A percentile compares a stretch with the other conserved stretches of the same genome.
phyloP scores from a whole-genome alignment of 331 rosid genomes.

The Acacia pycnantha region DNA sequence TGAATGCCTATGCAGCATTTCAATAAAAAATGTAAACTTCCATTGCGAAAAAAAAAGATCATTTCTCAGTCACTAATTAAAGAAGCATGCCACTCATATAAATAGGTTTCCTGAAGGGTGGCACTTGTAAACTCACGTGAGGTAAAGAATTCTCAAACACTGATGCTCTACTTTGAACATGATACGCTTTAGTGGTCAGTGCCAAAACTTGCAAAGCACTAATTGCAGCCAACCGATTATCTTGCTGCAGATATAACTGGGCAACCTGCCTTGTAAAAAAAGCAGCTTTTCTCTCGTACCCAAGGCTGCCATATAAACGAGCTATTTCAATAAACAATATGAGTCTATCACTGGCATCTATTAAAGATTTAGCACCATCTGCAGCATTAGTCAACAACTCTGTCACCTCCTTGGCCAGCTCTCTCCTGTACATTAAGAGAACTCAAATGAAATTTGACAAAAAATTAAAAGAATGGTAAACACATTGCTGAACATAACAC shows the following conservation, averaged over 20 bases:
- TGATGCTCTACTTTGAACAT: constrained; percentile 90
- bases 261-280: constrained; percentile 80
- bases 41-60: background rate
- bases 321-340: constrained; percentile 87
- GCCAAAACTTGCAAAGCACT: constrained; percentile 99
- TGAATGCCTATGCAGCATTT: background rate
- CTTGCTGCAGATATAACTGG: constrained; percentile 92
- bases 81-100: constrained; percentile 1
- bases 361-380: constrained; percentile 95
- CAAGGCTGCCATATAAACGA: constrained; percentile 92
- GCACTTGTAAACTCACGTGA: constrained; percentile 61
- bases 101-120: constrained; percentile 22
- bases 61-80: constrained; percentile 4
- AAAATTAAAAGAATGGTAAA: constrained; percentile 15
- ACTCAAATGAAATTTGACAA: background rate
- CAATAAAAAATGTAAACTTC: constrained; percentile 1
- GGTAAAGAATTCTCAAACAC: constrained; percentile 36
- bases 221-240: constrained; percentile 89
- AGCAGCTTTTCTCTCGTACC: constrained; percentile 77
- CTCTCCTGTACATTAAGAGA: constrained; percentile 65
- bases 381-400: constrained; percentile 91
- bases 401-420: constrained; percentile 88
- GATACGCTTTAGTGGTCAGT: constrained; percentile 95
- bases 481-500: constrained; percentile 11
- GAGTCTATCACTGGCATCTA: constrained; percentile 94